These are phyloP conservation scores for Exophiala dermatitidis DNA, from an alignment of 2,329 filamentous ascomycete genomes.

Conservation along the genomic window DNA sequence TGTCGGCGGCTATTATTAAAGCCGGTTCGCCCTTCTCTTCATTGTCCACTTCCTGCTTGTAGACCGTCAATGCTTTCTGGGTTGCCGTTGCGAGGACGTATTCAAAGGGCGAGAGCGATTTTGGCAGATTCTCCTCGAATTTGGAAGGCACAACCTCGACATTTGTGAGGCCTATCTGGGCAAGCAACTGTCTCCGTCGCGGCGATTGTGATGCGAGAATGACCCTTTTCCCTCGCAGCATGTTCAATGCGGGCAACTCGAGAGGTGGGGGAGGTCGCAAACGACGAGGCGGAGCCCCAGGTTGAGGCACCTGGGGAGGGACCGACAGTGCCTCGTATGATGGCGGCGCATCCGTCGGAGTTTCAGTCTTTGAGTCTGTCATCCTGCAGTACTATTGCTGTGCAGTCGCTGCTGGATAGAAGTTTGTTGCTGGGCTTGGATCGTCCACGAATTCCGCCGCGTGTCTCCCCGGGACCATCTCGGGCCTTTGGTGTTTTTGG, in stretches of 20 bases:
- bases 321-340: slow-evolving; percentile 23
- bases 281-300: slow-evolving; percentile 13
- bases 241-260: slow-evolving; percentile 68
- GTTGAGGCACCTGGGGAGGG: slow-evolving; percentile 15
- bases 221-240: slow-evolving; percentile 69
- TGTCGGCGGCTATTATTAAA: slow-evolving; percentile 84
- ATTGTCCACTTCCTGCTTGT: slow-evolving; percentile 52
- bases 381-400: slow-evolving; percentile 3
- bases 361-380: slow-evolving; percentile 8
- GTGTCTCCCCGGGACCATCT: neutral
- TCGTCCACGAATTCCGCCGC: no score
- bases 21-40: slow-evolving; percentile 60
- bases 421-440: no score
- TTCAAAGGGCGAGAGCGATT: slow-evolving; percentile 71
- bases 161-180: slow-evolving; percentile 68
- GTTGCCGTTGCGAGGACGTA: slow-evolving; percentile 85
- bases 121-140: slow-evolving; percentile 78
- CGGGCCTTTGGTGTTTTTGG: neutral
- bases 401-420: neutral
- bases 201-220: slow-evolving; percentile 89
- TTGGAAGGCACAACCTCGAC: slow-evolving; percentile 79
- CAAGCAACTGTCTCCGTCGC: slow-evolving; percentile 71
- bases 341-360: slow-evolving; percentile 22
- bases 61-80: slow-evolving; percentile 73
- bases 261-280: slow-evolving; percentile 48